Evolutionary conservation across 129 eudicot species (phyloP), one percentile per base, ranked within the genome.

Genomic region (Helichrysum umbraculigerum): DNA sequence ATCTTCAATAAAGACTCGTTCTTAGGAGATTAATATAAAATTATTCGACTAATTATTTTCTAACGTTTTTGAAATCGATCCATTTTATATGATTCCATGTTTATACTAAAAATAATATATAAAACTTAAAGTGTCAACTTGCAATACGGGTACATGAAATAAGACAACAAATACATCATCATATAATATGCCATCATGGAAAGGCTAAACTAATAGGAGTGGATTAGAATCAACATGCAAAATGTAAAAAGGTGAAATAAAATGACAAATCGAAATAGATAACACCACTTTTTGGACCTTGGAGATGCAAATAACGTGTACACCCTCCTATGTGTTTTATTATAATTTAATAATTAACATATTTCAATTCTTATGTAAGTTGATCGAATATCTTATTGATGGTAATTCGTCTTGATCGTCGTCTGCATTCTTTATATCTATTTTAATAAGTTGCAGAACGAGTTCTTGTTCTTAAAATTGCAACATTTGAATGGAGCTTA

Each of bases 181-280:
- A 57, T 57, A 57, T n/a, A 58, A 58, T 20, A 20, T 58, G 64
- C 64, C 29, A 58, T n/a, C 64, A 58, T 58, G 29, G 20, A 58
- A 58, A 58, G 64, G 47, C 47, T 41, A 41, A 41, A 9, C 47
- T 9, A 41, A 41, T 19, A 21, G 32, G 32, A 58, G 64, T 58
- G 64, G 64, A 58, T 7, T 58, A 20, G 3, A 20, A 58, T 58
- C 28, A 58, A 58, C 19, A n/a, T 58, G 20, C 19, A 58, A 17
- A 58, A 2, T 20, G 64, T 20, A 7, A 7, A 58, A 58, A 16
- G 15, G 25, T 6, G 28, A 58, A 58, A 58, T 20, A 20, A 58
- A 20, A 7, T 52, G 64, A 58, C 32, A 20, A 58, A 58, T 21
- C 64, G 64, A 58, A 17, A 7, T 58, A 58, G 64, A 58, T 58